Base-by-base conservation (phyloP, 163 green algal genomes). In the Trebouxia gelatinosa region DNA sequence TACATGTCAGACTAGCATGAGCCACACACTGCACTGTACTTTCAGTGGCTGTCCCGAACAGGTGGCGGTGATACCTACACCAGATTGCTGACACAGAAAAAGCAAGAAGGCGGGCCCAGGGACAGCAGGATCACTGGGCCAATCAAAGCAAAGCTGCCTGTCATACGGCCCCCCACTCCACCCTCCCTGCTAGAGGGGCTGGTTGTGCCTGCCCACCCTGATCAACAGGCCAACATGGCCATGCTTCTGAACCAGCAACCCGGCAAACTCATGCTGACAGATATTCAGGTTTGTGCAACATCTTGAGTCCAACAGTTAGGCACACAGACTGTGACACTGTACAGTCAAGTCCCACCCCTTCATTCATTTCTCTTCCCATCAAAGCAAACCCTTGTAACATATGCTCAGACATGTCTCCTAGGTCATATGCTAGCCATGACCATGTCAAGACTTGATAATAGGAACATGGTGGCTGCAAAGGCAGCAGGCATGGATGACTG, bases 241-340 rank as follows among this genome's bases (percentile, higher is more conserved):
- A 87, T 86, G 65, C 81, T 93, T 59, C 80, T 93, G 21, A 88
- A 87, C 48, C 87, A 93, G 86, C 75, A 83, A 68, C 81, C 81
- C 9, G 74, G 80, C 29, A 89, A 87, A 79, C 80, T 91, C 34
- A 71, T 86, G 23, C 88, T 87, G 50, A 90, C 89, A 38, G 89
- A 93, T 66, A 82, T 91, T 7, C 82, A 87, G 71, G 80, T 82
- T 6, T 43, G n/a, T n/a, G n/a, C n/a, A n/a, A n/a, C n/a, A n/a
- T n/a, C n/a, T n/a, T n/a, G n/a, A n/a, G n/a, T n/a, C n/a, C n/a
- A n/a, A n/a, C n/a, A n/a, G n/a, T n/a, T n/a, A n/a, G n/a, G n/a
- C n/a, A n/a, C n/a, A n/a, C n/a, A n/a, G n/a, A n/a, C n/a, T n/a
- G n/a, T n/a, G n/a, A n/a, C n/a, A n/a, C n/a, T n/a, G n/a, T n/a